Evolutionary conservation across 148 eudicot species (phyloP).

Genomic region (Chenopodium berlandieri): DNA sequence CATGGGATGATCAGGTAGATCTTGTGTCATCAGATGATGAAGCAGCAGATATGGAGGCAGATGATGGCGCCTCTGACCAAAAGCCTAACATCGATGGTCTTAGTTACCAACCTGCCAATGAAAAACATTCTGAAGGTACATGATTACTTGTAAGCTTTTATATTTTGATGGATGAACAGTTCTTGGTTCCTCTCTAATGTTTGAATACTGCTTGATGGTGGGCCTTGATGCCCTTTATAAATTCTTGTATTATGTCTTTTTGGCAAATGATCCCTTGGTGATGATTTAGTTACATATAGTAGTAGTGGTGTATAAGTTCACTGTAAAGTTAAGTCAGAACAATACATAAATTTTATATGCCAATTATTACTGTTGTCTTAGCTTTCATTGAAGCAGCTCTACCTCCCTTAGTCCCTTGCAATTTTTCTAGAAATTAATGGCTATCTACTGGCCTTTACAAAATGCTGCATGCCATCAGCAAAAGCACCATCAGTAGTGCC

Average conservation of each 20-base stretch:
- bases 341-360: not conserved
- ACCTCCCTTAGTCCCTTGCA: not conserved
- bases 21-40: conserved; percentile 56
- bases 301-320: not conserved
- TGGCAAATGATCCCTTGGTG: not conserved
- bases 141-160: not conserved
- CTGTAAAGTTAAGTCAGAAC: not conserved
- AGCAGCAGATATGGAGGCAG: conserved; percentile 35
- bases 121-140: conserved; percentile 35
- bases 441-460: not conserved
- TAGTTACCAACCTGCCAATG: conserved; percentile 30
- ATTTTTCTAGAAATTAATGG: not conserved
- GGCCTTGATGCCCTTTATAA: not conserved
- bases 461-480: not conserved
- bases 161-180: not conserved
- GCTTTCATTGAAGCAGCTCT: not conserved
- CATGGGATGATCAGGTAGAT: conserved; percentile 43
- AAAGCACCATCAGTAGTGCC: not conserved
- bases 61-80: conserved; percentile 24
- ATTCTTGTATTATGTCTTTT: not conserved
- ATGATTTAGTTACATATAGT: not conserved
- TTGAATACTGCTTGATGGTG: not conserved
- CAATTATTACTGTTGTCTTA: not conserved
- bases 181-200: not conserved
- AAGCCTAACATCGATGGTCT: conserved; percentile 11